Base-by-base conservation (phyloP, 2,329 filamentous ascomycete genomes). In the Fusarium brachygibbosum region DNA sequence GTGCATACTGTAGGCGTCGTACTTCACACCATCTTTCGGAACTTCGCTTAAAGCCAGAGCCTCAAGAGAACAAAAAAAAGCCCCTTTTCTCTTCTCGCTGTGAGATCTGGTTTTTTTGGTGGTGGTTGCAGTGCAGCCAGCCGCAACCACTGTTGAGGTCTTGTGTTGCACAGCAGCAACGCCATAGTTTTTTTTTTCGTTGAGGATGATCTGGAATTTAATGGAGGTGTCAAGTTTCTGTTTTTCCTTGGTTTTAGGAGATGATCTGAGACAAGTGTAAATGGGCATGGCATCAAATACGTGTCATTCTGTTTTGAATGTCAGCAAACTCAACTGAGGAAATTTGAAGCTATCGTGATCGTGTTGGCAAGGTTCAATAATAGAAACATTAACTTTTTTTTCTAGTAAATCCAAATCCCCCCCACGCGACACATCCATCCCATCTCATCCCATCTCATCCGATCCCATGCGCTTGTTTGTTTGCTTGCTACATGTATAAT, bases 1-100 rank as follows among this genome's bases (percentile, higher is more conserved):
- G 45, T 17, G n/a, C 16, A 10, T 29, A 29, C 14, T 25, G 40
- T 23, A 34, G 45, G 16, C 45, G 11, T 49, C 31, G 45, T 49
- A 14, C 52, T 49, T 58, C 67, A 70, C 67, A 70, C 67, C 67
- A 54, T 53, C 65, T 63, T 54, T 60, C 40, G 11, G 37, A 40
- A 46, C 35, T 41, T 69, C 55, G 55, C 59, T 50, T 58, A 45
- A 45, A 58, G 19, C 34, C 50, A 64, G 67, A 70, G 67, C 54
- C 67, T 70, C 67, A 70, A 42, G 23, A 25, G 16, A 42, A 28
- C 12, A 42, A 42, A 69, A 34, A 64, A 44, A 51, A 31, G 41
- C 42, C 37, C 50, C 37, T 58, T 38, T 64, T 62, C 56, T 32
- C 45, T 38, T 19, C 5, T 50, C 46, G 17, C 32, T 50, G 62